These are phyloP conservation scores for Bjerkandera adusta DNA, from an alignment of 1,284 basidiomycete species.

Conservation along the genomic window DNA sequence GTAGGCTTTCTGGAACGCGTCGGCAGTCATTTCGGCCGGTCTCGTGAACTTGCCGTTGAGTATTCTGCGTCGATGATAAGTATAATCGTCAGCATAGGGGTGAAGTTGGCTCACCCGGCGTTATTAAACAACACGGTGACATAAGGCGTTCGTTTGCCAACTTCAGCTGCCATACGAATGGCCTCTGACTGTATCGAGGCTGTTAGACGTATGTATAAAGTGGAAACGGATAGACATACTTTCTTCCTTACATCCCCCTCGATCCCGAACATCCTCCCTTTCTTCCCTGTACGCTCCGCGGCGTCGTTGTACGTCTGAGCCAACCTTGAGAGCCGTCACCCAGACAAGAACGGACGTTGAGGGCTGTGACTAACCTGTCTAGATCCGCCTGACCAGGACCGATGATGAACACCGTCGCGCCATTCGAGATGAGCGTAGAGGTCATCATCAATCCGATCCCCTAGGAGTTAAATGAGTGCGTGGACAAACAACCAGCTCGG, in stretches of 20 bases:
- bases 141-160: slow-evolving; percentile 38
- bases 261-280: slow-evolving; percentile 40
- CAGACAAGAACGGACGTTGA: no score
- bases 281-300: slow-evolving; percentile 28
- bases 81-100: neutral
- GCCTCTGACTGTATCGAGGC: slow-evolving; percentile 38
- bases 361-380: slow-evolving; percentile 33
- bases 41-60: slow-evolving; percentile 3
- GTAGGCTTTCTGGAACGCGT: slow-evolving; percentile 14
- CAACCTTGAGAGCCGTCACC: slow-evolving; percentile 34
- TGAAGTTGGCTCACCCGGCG: slow-evolving; percentile 29
- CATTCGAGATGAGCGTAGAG: slow-evolving; percentile 46
- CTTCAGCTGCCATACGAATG: slow-evolving; percentile 40
- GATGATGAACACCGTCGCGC: slow-evolving; percentile 48
- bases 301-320: slow-evolving; percentile 41
- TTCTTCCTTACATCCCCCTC: slow-evolving; percentile 46
- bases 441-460: slow-evolving; percentile 50
- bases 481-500: neutral
- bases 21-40: slow-evolving; percentile 9
- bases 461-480: slow-evolving; percentile 28
- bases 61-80: slow-evolving; percentile 14
- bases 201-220: neutral
- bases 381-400: slow-evolving; percentile 44
- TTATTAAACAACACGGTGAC: slow-evolving; percentile 45
- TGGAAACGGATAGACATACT: slow-evolving; percentile 27